Evolutionary conservation across 2,329 filamentous ascomycete species (phyloP).

Genomic region (Penicillium sp.): DNA sequence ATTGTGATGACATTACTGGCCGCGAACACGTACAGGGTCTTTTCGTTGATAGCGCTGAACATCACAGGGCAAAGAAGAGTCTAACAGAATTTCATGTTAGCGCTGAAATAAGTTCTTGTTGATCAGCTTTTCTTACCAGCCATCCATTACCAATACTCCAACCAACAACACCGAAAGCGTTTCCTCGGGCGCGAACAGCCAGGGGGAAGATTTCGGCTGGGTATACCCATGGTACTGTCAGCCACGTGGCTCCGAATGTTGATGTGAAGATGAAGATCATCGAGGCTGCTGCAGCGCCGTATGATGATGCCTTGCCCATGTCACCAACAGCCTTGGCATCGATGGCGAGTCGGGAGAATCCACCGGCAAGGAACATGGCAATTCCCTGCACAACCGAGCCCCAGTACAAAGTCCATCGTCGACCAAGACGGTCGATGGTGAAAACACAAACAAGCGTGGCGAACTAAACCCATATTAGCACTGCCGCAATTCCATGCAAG

Average conservation of each 20-base stretch:
- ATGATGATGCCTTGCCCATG: constrained; percentile 49
- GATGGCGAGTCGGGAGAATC: constrained; percentile 58
- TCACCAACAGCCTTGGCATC: constrained; percentile 51
- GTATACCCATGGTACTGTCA: constrained; percentile 64
- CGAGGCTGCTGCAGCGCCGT: constrained; percentile 65
- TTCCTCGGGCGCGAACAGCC: constrained; percentile 70
- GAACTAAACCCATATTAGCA: constrained; percentile 46
- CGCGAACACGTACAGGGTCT: constrained; percentile 73
- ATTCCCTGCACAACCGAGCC: constrained; percentile 65
- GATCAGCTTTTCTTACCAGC: constrained; percentile 43
- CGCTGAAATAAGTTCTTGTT: constrained; percentile 7
- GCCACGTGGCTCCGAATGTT: constrained; percentile 65
- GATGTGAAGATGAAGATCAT: constrained; percentile 72
- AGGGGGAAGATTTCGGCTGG: constrained; percentile 74
- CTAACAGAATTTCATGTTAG: constrained; percentile 23
- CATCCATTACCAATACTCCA: constrained; percentile 77
- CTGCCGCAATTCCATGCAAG: not conserved
- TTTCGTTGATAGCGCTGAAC: constrained; percentile 65
- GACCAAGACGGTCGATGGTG: constrained; percentile 67
- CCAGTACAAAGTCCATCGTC: constrained; percentile 70
- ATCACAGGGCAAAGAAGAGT: constrained; percentile 60
- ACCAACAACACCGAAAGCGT: constrained; percentile 73
- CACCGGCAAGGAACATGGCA: constrained; percentile 68
- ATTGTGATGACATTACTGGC: constrained; percentile 66
- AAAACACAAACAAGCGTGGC: constrained; percentile 70